Evolutionary conservation across 805 yeast genomes (phyloP).

Genomic region (Groenewaldozyma salmanticensis): DNA sequence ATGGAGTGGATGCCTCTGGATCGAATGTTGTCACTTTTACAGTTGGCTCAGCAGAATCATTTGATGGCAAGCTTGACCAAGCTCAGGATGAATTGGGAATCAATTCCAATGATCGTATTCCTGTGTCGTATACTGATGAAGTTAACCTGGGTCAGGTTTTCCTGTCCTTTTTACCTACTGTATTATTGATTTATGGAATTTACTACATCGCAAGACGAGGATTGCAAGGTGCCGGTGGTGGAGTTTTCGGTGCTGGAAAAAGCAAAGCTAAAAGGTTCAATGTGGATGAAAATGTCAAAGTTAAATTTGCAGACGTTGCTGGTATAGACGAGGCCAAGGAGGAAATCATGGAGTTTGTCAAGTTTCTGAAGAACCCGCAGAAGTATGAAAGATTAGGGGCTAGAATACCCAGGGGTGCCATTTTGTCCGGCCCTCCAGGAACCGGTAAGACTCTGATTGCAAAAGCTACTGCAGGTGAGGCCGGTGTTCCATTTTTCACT

Average conservation of each 20-base stretch:
- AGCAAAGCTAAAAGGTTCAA: conserved; percentile 87
- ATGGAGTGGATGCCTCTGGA: conserved; percentile 45
- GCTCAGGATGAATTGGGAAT: conserved; percentile 65
- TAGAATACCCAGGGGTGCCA: conserved; percentile 96
- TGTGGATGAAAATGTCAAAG: conserved; percentile 82
- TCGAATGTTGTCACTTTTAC: conserved; percentile 46
- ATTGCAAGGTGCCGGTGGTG: conserved; percentile 56
- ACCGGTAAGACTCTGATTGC: conserved; percentile 97
- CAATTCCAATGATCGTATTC: conserved; percentile 56
- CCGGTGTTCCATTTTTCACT: conserved; percentile 92
- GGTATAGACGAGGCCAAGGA: conserved; percentile 96
- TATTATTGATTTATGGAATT: conserved; percentile 79
- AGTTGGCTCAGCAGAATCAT: conserved; percentile 82
- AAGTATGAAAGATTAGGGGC: conserved; percentile 93
- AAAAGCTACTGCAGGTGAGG: conserved; percentile 98
- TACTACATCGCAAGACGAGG: conserved; percentile 70
- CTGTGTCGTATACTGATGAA: conserved; percentile 69
- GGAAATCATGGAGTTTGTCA: conserved; percentile 96
- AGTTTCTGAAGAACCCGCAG: conserved; percentile 79
- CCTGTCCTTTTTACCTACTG: conserved; percentile 78
- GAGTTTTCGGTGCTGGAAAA: conserved; percentile 76
- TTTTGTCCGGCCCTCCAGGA: conserved; percentile 97
- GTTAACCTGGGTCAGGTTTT: conserved; percentile 56
- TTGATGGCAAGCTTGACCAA: conserved; percentile 67
- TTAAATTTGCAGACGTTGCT: conserved; percentile 89